Evolutionary conservation across 345 rosid genomes (phyloP), one percentile per base, ranked within the genome.

Genomic region (Aegle marmelos): DNA sequence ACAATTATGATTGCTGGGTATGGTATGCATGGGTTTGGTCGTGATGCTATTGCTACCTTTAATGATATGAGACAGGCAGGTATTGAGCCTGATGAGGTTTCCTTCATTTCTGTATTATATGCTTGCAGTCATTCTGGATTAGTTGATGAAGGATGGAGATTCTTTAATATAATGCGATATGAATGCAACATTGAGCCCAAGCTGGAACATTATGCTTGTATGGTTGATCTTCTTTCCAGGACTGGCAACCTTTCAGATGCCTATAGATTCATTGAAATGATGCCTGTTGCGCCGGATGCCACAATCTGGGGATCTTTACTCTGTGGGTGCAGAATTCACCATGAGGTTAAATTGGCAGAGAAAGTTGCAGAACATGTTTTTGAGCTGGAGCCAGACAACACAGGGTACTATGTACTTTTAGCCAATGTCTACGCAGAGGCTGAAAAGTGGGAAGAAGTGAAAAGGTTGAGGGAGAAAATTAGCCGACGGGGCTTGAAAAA

Each of bases 1-100:
- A 92, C 97, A 9, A 88, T 89, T 80, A 90, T 92, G 92, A 89
- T 89, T 48, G 89, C 94, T 81, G 97, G 94, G 56, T 92, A 92
- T 82, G 97, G 93, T 25, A 90, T 92, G 94, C 93, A 92, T 70
- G 94, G 97, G 34, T 85, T 84, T 76, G 97, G 94, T 0, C 82
- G 79, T 36, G 90, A 92, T 85, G 94, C 97, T n/a, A 87, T 90
- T 5, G 45, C 81, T 36, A 77, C 87, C 74, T 92, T 90, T 78
- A 79, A 83, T 19, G 80, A 85, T 72, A 89, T 78, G 92, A 85
- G 89, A 74, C 39, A 68, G 57, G 79, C 83, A 10, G 90, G 86
- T 73, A 79, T 85, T 57, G 79, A 73, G 78, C 91, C 92, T 28
- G 95, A 92, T 77, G 89, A 83, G 81, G 84, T 92, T 66, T 89